These are phyloP conservation scores for Corylus americana DNA, from an alignment of 306 rosid genomes.

Conservation along the genomic window DNA sequence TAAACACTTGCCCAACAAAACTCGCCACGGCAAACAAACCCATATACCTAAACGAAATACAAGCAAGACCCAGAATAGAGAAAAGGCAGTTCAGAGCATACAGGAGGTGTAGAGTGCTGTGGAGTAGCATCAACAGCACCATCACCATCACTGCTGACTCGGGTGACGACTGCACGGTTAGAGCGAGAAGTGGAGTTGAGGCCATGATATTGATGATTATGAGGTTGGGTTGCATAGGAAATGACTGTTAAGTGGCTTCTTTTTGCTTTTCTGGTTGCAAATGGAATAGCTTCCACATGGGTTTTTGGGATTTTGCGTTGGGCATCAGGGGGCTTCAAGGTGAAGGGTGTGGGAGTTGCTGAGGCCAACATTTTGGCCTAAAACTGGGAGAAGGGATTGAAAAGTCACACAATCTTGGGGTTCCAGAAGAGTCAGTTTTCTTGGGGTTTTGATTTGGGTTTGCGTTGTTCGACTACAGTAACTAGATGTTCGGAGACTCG, in stretches of 20 bases:
- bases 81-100: constrained; percentile 27
- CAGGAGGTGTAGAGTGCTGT: constrained; percentile 43
- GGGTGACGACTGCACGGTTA: constrained; percentile 33
- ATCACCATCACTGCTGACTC: constrained; percentile 40
- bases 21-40: background rate
- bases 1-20: background rate
- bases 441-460: background rate
- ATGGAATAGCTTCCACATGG: constrained; percentile 21
- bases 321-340: constrained; percentile 42
- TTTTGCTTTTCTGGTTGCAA: constrained; percentile 24
- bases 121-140: constrained; percentile 49
- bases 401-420: background rate
- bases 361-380: constrained; percentile 50
- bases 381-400: background rate
- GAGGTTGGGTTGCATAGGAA: constrained; percentile 6
- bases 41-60: background rate
- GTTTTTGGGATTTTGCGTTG: background rate
- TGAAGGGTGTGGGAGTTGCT: constrained; percentile 39
- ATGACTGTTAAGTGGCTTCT: constrained; percentile 26
- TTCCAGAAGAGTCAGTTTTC: background rate
- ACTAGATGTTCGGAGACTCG: background rate
- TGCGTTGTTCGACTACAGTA: background rate
- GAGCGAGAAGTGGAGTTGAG: constrained; percentile 30
- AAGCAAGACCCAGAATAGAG: background rate
- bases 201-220: background rate